phyloP scores from a whole-genome alignment of 2,329 filamentous ascomycete species.

The Dothideomycetidae sp. region DNA sequence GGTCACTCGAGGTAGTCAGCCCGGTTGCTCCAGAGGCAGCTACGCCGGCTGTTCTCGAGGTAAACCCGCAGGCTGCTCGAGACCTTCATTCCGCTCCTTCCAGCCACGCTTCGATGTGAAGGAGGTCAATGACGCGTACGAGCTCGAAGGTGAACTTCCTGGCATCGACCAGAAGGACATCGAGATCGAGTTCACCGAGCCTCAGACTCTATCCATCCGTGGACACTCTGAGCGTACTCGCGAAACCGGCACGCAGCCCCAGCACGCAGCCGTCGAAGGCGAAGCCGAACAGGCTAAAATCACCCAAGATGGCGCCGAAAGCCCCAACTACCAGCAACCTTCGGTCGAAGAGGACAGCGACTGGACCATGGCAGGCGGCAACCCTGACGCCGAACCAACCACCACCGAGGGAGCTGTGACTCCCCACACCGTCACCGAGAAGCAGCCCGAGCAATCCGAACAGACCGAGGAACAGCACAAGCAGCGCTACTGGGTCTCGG shows the following conservation, averaged over 20 bases:
- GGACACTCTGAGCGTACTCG: constrained; percentile 54
- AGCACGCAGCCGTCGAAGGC: constrained; percentile 36
- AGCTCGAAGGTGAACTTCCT: constrained; percentile 68
- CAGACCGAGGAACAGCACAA: constrained; percentile 12
- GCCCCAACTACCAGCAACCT: constrained; percentile 38
- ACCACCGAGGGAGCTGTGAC: not conserved
- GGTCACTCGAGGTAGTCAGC: constrained; percentile 13
- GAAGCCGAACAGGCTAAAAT: constrained; percentile 17
- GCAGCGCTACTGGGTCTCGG: constrained; percentile 53
- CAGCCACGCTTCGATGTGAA: constrained; percentile 65
- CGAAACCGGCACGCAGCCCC: constrained; percentile 40
- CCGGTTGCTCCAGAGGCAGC: too few relatives aligned
- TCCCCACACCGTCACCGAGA: constrained; percentile 9
- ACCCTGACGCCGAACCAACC: constrained; percentile 8
- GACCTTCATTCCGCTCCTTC: constrained; percentile 40
- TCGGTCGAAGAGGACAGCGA: constrained; percentile 46
- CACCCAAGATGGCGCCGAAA: constrained; percentile 14
- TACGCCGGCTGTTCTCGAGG: too few relatives aligned
- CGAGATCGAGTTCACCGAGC: constrained; percentile 64
- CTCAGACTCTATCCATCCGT: constrained; percentile 55
- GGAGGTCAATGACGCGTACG: constrained; percentile 53
- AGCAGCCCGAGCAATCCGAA: constrained; percentile 10
- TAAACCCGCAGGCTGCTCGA: too few relatives aligned
- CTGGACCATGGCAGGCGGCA: constrained; percentile 12
- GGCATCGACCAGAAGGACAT: constrained; percentile 62